A percentile compares a stretch with the other conserved stretches of the same genome.
Evolutionary conservation across 2,329 filamentous ascomycete genomes (phyloP).

Genomic region (Arthrinium puccinioides): DNA sequence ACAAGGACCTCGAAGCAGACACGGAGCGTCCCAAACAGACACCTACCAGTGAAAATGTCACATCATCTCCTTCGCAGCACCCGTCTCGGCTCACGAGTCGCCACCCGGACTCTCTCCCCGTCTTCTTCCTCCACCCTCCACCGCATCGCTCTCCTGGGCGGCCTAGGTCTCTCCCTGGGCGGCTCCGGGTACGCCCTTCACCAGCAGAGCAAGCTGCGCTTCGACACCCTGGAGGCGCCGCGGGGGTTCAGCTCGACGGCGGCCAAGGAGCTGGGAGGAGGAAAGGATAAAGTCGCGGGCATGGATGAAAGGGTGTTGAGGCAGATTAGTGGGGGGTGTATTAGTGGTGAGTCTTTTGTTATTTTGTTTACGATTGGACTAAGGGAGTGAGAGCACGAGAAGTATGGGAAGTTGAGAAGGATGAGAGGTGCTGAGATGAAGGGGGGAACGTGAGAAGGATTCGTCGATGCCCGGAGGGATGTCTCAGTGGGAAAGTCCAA

Average conservation of each 20-base stretch:
- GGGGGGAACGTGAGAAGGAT: not conserved
- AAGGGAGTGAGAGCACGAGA: too few relatives aligned
- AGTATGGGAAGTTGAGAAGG: too few relatives aligned
- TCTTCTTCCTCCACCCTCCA: constrained; percentile 18
- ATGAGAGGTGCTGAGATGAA: too few relatives aligned
- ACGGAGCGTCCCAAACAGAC: too few relatives aligned
- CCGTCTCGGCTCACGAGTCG: too few relatives aligned
- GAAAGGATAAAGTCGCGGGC: too few relatives aligned
- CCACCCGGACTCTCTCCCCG: too few relatives aligned
- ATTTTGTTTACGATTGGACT: constrained; percentile 1
- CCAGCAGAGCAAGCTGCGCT: constrained; percentile 12
- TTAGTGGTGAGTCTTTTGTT: constrained; percentile 33
- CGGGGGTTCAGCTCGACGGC: constrained; percentile 6
- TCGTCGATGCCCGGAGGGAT: constrained; percentile 9
- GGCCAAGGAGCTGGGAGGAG: too few relatives aligned
- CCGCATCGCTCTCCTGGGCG: constrained; percentile 17
- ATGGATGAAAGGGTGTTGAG: constrained; percentile 30
- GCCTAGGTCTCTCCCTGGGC: constrained; percentile 25
- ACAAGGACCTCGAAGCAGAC: too few relatives aligned
- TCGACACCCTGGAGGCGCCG: constrained; percentile 13
- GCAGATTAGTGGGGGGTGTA: constrained; percentile 47
- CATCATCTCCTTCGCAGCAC: too few relatives aligned
- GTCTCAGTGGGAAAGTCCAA: not conserved
- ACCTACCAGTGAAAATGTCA: too few relatives aligned
- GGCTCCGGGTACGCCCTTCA: constrained; percentile 18